Percentiles rank a stretch among this genome's conserved stretches.
Conservation (phyloP, 2,329 filamentous ascomycete genomes). For the Biscogniauxia sp. region DNA sequence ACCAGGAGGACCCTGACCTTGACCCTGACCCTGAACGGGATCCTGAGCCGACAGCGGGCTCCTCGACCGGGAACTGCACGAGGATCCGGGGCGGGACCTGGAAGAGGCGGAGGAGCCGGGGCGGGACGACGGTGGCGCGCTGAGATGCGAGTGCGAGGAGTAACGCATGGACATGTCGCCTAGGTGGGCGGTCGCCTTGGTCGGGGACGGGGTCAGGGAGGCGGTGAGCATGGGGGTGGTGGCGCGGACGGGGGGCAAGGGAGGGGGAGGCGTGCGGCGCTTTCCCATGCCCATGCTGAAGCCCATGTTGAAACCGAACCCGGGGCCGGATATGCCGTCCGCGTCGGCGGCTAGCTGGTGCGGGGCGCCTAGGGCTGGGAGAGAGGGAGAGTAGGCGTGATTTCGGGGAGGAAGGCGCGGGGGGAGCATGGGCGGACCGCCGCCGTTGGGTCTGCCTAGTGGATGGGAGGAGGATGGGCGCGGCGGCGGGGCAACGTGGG, state of each 20-base stretch:
- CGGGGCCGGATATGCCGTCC: constrained; percentile 76
- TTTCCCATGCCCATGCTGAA: constrained; percentile 53
- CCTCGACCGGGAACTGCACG: too few relatives aligned
- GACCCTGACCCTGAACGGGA: constrained; percentile 27
- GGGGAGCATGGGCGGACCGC: constrained; percentile 52
- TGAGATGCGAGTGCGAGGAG: constrained; percentile 44
- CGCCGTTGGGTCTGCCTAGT: constrained; percentile 19
- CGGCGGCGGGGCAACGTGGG: constrained; percentile 24
- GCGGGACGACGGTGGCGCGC: constrained; percentile 6
- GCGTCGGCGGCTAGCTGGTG: constrained; percentile 41
- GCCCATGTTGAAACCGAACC: constrained; percentile 43
- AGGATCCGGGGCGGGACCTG: too few relatives aligned
- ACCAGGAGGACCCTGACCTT: constrained; percentile 22
- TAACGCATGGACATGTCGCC: constrained; percentile 69
- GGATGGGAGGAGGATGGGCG: constrained; percentile 28
- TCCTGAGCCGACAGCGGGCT: constrained; percentile 9
- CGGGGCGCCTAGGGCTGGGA: constrained; percentile 24
- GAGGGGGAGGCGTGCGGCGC: constrained; percentile 22
- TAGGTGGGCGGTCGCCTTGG: constrained; percentile 41
- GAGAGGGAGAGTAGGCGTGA: constrained; percentile 42
- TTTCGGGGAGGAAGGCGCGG: constrained; percentile 70
- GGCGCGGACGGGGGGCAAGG: constrained; percentile 26
- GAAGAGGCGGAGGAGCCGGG: neutral
- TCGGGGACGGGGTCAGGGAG: constrained; percentile 9
- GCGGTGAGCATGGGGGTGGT: constrained; percentile 20